These are phyloP conservation scores for Fermentozyma sake DNA, from an alignment of 1,139 yeast genomes.

Conservation along the genomic window DNA sequence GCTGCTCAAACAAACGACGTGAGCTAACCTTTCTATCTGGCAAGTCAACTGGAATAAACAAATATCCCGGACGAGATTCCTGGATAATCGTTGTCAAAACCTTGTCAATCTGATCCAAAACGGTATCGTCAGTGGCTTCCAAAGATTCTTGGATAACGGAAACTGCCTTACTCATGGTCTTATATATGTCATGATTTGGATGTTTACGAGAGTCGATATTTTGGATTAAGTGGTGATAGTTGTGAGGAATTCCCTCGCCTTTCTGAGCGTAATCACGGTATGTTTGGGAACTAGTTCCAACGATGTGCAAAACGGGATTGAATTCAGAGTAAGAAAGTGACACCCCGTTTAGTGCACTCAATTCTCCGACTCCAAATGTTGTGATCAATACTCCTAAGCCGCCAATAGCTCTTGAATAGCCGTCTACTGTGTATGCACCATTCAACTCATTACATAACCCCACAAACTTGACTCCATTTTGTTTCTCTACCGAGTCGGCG, in stretches of 20 bases:
- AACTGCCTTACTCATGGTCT: conserved; percentile 54
- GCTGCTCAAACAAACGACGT: conserved; percentile 17
- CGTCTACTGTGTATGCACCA: conserved; percentile 70
- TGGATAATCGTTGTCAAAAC: conserved; percentile 54
- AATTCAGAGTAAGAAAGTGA: conserved; percentile 81
- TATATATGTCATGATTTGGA: conserved; percentile 61
- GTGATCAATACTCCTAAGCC: conserved; percentile 46
- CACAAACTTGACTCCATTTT: conserved; percentile 50
- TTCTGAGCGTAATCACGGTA: conserved; percentile 22
- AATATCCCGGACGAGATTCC: conserved; percentile 72
- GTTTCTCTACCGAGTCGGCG: conserved; percentile 32
- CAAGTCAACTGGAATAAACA: conserved; percentile 70
- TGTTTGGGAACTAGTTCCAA: conserved; percentile 56
- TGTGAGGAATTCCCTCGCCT: conserved; percentile 15
- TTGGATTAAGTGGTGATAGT: conserved; percentile 70
- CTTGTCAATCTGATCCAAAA: conserved; percentile 47
- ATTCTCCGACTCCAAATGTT: conserved; percentile 84
- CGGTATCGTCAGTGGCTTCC: conserved; percentile 45
- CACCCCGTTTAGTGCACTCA: conserved; percentile 79
- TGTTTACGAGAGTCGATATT: conserved; percentile 39
- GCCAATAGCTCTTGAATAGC: conserved; percentile 55
- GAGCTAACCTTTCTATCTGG: conserved; percentile 46
- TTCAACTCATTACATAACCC: conserved; percentile 71
- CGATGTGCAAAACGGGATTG: conserved; percentile 76
- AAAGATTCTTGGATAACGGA: conserved; percentile 58